Evolutionary conservation across 129 eudicot species (phyloP), one percentile per base, ranked within the genome.

Genomic region (Pittosporum tobira): DNA sequence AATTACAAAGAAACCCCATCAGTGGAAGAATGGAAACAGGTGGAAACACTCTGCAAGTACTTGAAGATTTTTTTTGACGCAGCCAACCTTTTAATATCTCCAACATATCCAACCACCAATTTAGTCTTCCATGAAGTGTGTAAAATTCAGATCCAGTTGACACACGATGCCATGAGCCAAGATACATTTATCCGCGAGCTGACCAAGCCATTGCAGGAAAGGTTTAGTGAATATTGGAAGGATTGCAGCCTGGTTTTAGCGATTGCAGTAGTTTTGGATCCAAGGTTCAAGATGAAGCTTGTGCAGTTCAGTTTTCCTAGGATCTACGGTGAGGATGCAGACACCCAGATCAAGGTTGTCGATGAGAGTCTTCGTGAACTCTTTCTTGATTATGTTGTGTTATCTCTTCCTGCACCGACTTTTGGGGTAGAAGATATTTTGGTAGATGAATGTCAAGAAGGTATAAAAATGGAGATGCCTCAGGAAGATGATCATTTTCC

Each of bases 241-340:
- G 84, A 84, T 36, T 78, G 81, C 31, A 70, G 34, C 61, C 66
- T 83, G 19, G 75, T 83, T 40, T 62, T 87, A n/a, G 83, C 94
- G 0, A 66, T 79, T 57, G 87, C 98, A 25, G 96, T 73, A 16
- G 87, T 75, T 48, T 71, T 91, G 98, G 98, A 91, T 57, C 98
- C 98, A 2, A 78, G 98, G 36, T 81, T 75, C 67, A 91, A 91
- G 65, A 78, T 86, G 85, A 74, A 72, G 79, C 76, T 83, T 11
- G 82, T 91, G 26, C 83, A 81, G 14, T 71, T 76, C 60, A 71
- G 74, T 70, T 81, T 80, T 45, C 3, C 59, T 31, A 83, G 76
- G 58, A 74, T 91, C 7, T 91, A 76, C 2, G 81, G 80, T 10
- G 76, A 71, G 23, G 80, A 81, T 38, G 78, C 83, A 5, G 79